phyloP scores from a whole-genome alignment of 176 grass and related monocot species.

The Saccharum spontaneum region DNA sequence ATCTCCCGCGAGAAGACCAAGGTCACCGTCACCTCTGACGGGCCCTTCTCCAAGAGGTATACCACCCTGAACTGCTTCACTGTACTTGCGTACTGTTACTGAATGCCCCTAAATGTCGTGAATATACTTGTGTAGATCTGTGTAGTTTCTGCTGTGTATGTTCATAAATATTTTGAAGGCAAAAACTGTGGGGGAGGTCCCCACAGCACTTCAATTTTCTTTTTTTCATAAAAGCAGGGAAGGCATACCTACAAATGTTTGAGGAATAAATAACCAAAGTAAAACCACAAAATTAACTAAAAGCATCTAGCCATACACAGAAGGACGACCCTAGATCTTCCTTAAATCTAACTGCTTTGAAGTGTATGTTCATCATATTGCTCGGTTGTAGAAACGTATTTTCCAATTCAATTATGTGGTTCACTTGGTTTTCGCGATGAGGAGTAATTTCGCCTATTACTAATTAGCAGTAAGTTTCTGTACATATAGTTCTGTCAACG shows the following conservation, averaged over 20 bases:
- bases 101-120: neutral
- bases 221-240: too few relatives aligned
- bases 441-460: neutral
- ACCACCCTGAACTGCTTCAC: neutral
- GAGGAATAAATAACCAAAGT: too few relatives aligned
- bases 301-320: too few relatives aligned
- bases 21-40: conserved; percentile 85
- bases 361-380: neutral
- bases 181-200: too few relatives aligned
- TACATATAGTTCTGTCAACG: too few relatives aligned
- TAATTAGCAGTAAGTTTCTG: neutral
- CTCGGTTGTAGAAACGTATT: neutral
- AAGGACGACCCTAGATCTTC: too few relatives aligned
- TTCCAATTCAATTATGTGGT: neutral
- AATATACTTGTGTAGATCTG: neutral
- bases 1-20: conserved; percentile 72
- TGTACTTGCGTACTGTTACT: neutral
- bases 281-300: too few relatives aligned
- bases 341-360: too few relatives aligned
- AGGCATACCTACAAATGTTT: too few relatives aligned
- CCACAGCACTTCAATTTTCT: too few relatives aligned
- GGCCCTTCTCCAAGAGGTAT: conserved; percentile 80
- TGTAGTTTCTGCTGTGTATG: neutral
- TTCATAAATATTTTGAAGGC: too few relatives aligned
- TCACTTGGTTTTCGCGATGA: neutral